These are phyloP conservation scores for Trypanosoma mega DNA, from an alignment of 208 protist genomes.

Conservation along the genomic window DNA sequence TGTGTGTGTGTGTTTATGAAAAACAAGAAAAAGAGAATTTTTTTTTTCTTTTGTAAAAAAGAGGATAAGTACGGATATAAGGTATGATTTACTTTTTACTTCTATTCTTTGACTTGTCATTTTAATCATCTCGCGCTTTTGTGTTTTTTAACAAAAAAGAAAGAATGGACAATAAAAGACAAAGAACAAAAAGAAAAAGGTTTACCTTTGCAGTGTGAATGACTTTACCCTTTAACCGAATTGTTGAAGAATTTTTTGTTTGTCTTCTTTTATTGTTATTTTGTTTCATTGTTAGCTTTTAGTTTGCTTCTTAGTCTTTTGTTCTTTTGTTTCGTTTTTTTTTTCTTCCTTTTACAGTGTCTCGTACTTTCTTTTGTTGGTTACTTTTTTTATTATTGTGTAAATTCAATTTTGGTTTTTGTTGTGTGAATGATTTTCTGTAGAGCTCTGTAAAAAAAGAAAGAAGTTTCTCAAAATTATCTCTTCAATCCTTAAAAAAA, in stretches of 20 bases:
- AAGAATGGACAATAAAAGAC: neutral
- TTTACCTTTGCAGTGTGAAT: too few species aligned
- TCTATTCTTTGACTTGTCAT: too few species aligned
- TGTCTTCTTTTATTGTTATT: conserved; percentile 7
- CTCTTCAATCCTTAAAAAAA: neutral
- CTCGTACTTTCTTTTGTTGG: neutral
- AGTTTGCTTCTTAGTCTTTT: neutral
- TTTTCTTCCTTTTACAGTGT: neutral
- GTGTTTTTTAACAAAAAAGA: neutral
- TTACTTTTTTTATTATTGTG: neutral
- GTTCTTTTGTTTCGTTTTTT: neutral
- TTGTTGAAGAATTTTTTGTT: too few species aligned
- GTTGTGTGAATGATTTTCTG: too few species aligned
- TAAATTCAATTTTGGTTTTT: too few species aligned
- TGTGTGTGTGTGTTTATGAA: neutral
- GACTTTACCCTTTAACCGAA: too few species aligned
- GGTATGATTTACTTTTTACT: too few species aligned
- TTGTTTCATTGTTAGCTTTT: conserved; percentile 8
- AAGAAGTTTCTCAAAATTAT: neutral
- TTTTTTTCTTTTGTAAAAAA: too few species aligned
- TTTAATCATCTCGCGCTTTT: too few species aligned
- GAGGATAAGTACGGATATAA: too few species aligned
- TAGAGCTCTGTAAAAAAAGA: too few species aligned
- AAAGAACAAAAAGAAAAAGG: conserved; percentile 3
- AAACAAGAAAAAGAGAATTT: neutral